Evolutionary conservation across 1,284 basidiomycete genomes (phyloP).

Genomic region (Anthracocystis panici-leucophaei): DNA sequence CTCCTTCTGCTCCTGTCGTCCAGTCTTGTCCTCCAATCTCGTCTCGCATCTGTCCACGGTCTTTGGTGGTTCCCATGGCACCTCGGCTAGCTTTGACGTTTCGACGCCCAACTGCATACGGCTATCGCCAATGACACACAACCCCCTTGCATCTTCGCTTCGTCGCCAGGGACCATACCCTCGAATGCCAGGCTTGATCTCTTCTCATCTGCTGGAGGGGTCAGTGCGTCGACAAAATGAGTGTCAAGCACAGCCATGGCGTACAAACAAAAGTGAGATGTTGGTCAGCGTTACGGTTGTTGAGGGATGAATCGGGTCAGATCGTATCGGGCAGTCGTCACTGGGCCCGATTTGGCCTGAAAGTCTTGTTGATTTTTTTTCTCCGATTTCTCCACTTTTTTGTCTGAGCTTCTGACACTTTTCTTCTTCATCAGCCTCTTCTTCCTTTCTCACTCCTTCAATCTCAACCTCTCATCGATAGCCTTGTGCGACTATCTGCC

Average conservation of each 20-base stretch:
- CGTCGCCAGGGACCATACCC: background rate
- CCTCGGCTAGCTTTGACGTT: conserved; percentile 4
- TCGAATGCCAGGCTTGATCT: background rate
- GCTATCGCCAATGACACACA: background rate
- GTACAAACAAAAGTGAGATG: too few relatives aligned
- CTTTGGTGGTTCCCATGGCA: background rate
- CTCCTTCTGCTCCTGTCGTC: background rate
- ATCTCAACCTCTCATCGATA: too few relatives aligned
- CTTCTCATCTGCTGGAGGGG: too few relatives aligned
- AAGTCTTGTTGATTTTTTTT: background rate
- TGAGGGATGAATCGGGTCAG: background rate
- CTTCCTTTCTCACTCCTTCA: background rate
- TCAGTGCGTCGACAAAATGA: too few relatives aligned
- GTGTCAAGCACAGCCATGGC: too few relatives aligned
- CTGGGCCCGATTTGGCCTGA: background rate
- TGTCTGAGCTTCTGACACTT: too few relatives aligned
- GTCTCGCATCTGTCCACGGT: background rate
- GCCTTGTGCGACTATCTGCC: background rate
- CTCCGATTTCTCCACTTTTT: conserved; percentile 5
- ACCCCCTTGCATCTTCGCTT: too few relatives aligned
- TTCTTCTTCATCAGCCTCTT: background rate
- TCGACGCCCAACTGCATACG: conserved; percentile 6
- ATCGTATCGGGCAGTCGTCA: background rate
- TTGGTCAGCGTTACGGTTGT: too few relatives aligned
- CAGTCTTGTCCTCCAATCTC: background rate